These are phyloP conservation scores for Prunus yedoensis DNA, from an alignment of 331 rosid genomes.

Conservation along the genomic window DNA sequence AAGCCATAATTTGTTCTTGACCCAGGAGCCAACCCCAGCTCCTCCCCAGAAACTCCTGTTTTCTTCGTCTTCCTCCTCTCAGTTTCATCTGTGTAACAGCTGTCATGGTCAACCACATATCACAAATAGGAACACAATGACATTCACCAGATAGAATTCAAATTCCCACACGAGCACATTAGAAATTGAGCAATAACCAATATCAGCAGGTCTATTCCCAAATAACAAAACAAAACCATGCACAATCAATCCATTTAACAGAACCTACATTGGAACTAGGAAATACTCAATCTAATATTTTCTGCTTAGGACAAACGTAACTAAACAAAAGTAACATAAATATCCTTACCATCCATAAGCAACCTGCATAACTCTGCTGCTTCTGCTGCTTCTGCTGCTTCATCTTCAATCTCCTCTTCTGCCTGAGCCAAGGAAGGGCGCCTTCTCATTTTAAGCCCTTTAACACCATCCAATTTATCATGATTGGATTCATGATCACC, in stretches of 20 bases:
- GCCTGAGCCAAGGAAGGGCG: constrained; percentile 80
- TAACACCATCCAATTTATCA: constrained; percentile 82
- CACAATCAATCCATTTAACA: not conserved
- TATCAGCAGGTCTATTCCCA: not conserved
- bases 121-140: constrained; percentile 12
- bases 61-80: constrained; percentile 80
- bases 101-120: constrained; percentile 22
- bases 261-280: not conserved
- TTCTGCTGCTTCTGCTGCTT: constrained; percentile 55
- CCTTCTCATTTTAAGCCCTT: constrained; percentile 91
- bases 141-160: not conserved
- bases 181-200: not conserved
- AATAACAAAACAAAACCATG: not conserved
- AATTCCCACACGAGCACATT: not conserved
- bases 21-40: constrained; percentile 44
- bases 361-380: constrained; percentile 83
- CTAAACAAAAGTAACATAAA: not conserved
- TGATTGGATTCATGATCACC: constrained; percentile 64
- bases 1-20: constrained; percentile 41
- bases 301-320: not conserved
- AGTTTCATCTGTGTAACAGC: constrained; percentile 59
- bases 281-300: not conserved
- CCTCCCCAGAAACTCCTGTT: constrained; percentile 41
- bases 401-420: constrained; percentile 92
- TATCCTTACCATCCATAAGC: constrained; percentile 85